Evolutionary conservation across 495 filamentous ascomycete species (phyloP).

Genomic region (Aspergillus biplanus): DNA sequence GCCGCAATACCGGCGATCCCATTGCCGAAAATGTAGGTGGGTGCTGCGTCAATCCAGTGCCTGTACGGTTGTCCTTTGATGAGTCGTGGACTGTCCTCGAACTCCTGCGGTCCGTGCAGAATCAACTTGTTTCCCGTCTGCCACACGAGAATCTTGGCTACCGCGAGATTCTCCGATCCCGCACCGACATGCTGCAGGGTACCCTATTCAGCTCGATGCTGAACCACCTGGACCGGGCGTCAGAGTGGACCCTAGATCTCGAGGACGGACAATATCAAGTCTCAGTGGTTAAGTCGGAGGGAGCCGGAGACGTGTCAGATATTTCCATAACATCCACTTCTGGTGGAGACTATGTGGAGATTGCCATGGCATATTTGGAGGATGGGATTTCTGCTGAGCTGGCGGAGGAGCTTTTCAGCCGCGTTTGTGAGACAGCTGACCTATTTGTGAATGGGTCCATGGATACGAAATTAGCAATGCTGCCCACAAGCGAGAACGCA

Average conservation of each 20-base stretch:
- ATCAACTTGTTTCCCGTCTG: constrained; percentile 15
- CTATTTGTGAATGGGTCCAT: constrained; percentile 7
- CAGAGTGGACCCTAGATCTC: constrained; percentile 11
- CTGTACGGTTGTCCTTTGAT: constrained; percentile 12
- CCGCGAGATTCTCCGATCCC: constrained; percentile 15
- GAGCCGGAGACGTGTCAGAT: constrained; percentile 13
- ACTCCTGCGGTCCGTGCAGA: constrained; percentile 7
- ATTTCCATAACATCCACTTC: constrained; percentile 15
- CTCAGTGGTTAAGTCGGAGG: constrained; percentile 12
- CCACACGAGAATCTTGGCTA: constrained; percentile 11
- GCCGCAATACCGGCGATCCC: constrained; percentile 34
- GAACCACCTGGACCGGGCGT: constrained; percentile 15
- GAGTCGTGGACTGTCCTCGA: constrained; percentile 3
- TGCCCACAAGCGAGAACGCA: not conserved
- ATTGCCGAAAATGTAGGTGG: constrained; percentile 19
- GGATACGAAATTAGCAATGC: not conserved
- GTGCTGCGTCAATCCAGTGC: constrained; percentile 16
- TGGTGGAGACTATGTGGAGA: constrained; percentile 9
- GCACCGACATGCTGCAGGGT: constrained; percentile 3
- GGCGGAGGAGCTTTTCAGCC: not conserved
- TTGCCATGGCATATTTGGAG: constrained; percentile 18
- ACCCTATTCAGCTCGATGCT: constrained; percentile 14
- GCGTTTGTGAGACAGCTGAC: constrained; percentile 8
- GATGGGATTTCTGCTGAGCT: constrained; percentile 4
- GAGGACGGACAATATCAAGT: constrained; percentile 12